These are phyloP conservation scores for Colletotrichum sp. DNA, from an alignment of 2,329 filamentous ascomycete species.

Conservation along the genomic window DNA sequence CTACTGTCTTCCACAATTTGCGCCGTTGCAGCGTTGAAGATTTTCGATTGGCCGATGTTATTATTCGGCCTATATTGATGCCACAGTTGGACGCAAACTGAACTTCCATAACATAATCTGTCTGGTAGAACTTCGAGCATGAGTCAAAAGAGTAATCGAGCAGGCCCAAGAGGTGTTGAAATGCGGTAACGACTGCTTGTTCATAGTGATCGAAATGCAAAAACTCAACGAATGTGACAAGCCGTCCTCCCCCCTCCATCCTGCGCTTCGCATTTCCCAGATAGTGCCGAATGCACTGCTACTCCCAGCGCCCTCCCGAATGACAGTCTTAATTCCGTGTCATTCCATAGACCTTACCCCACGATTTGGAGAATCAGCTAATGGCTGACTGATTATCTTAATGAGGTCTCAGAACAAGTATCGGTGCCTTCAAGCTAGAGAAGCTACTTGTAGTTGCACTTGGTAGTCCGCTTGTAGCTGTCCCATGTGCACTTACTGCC, in stretches of 20 bases:
- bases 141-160: accelerated
- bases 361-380: too few relatives aligned
- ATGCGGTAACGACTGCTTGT: background rate
- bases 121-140: background rate
- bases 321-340: too few relatives aligned
- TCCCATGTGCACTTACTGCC: background rate
- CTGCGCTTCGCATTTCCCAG: accelerated
- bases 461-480: background rate
- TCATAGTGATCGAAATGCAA: accelerated
- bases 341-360: too few relatives aligned
- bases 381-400: too few relatives aligned
- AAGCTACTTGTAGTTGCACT: background rate
- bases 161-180: background rate
- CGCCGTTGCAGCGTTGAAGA: background rate
- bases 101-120: accelerated
- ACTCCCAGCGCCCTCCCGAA: too few relatives aligned
- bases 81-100: background rate
- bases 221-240: background rate
- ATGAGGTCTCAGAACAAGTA: too few relatives aligned
- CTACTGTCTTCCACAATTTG: background rate
- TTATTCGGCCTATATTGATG: background rate
- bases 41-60: background rate
- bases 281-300: background rate
- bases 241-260: accelerated
- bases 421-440: background rate